These are phyloP conservation scores for Maudiozyma barnettii DNA, from an alignment of 805 yeast species.

Conservation along the genomic window DNA sequence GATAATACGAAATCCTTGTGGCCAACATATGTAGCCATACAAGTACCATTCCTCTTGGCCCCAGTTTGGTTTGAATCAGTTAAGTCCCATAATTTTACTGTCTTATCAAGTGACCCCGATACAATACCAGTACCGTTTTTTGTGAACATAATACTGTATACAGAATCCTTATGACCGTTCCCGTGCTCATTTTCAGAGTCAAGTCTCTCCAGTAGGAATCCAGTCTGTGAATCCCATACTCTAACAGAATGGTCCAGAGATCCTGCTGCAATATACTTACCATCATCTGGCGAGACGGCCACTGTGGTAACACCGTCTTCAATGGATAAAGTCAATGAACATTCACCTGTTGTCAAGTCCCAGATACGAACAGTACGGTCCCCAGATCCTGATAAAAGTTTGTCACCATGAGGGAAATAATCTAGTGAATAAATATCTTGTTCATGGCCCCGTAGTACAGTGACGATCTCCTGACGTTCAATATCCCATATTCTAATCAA, in stretches of 20 bases:
- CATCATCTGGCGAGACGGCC: slow-evolving; percentile 86
- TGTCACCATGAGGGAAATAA: slow-evolving; percentile 88
- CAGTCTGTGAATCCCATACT: slow-evolving; percentile 93
- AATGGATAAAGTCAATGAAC: slow-evolving; percentile 77
- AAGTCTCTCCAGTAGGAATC: slow-evolving; percentile 82
- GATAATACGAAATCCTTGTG: slow-evolving; percentile 93
- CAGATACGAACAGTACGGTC: slow-evolving; percentile 94
- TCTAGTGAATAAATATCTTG: slow-evolving; percentile 95
- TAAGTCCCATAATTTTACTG: slow-evolving; percentile 87
- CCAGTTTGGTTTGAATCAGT: slow-evolving; percentile 27
- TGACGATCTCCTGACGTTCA: slow-evolving; percentile 71
- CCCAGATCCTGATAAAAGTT: slow-evolving; percentile 91
- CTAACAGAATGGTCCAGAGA: slow-evolving; percentile 90
- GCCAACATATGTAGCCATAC: slow-evolving; percentile 89
- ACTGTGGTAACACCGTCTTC: slow-evolving; percentile 98
- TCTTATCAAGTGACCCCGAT: slow-evolving; percentile 89
- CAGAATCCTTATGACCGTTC: slow-evolving; percentile 94
- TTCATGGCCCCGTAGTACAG: slow-evolving; percentile 86
- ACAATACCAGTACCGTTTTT: slow-evolving; percentile 87
- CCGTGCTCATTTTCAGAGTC: slow-evolving; percentile 82
- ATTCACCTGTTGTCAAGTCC: slow-evolving; percentile 84
- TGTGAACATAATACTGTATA: slow-evolving; percentile 88
- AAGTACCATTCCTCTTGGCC: slow-evolving; percentile 37
- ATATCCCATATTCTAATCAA: slow-evolving; percentile 94
- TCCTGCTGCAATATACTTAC: slow-evolving; percentile 90